Percentiles rank a stretch among this genome's conserved stretches.
Evolutionary conservation across 2,329 filamentous ascomycete genomes (phyloP).

Genomic region (Aureobasidium zeae): DNA sequence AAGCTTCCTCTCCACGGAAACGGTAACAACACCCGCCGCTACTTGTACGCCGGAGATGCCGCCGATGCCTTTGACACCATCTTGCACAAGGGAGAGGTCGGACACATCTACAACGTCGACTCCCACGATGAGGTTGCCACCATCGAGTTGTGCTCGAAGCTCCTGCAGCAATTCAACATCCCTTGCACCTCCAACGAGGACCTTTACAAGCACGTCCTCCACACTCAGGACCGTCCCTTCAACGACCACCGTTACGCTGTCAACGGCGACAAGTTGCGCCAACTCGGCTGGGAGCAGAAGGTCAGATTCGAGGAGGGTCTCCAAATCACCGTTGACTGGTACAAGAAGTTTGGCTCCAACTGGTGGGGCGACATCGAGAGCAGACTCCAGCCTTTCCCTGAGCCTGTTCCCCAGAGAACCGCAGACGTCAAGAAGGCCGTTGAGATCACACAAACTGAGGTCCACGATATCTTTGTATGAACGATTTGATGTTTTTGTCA

Average conservation of each 20-base stretch:
- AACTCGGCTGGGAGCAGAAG: constrained; percentile 61
- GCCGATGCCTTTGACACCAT: constrained; percentile 78
- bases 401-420: no score
- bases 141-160: constrained; percentile 54
- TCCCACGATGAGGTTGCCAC: constrained; percentile 72
- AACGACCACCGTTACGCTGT: constrained; percentile 67
- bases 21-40: constrained; percentile 63
- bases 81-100: constrained; percentile 63
- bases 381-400: constrained; percentile 56
- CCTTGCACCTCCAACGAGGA: constrained; percentile 41
- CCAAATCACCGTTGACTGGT: constrained; percentile 59
- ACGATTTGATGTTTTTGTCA: no score
- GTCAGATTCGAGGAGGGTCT: constrained; percentile 56
- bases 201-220: constrained; percentile 58
- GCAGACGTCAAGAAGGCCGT: no score
- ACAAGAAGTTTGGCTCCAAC: constrained; percentile 49
- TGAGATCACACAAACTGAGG: no score
- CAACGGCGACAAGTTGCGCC: constrained; percentile 57
- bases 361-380: constrained; percentile 67
- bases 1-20: constrained; percentile 68
- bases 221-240: constrained; percentile 69
- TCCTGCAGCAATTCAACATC: constrained; percentile 57
- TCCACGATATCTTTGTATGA: no score
- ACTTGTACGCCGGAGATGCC: constrained; percentile 69
- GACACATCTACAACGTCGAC: constrained; percentile 74